Evolutionary conservation across 78 protist genomes (phyloP).

Genomic region (Carpediemonas membranifera): DNA sequence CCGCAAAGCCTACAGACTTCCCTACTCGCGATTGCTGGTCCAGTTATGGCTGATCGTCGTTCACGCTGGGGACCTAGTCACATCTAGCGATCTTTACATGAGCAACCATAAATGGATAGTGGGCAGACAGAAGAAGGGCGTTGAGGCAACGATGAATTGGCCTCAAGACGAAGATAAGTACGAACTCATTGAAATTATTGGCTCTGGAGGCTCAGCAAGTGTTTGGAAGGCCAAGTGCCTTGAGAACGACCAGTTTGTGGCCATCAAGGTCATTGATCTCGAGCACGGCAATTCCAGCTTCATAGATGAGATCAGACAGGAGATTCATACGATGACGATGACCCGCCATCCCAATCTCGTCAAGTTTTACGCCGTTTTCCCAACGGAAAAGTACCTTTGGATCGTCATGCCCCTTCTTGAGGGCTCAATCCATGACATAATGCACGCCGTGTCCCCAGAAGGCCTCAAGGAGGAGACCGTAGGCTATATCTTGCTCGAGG

Average conservation of each 20-base stretch:
- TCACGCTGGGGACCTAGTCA: too few relatives aligned
- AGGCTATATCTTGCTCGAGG: neutral
- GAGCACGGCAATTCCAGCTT: neutral
- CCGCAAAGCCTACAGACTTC: too few relatives aligned
- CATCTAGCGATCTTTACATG: too few relatives aligned
- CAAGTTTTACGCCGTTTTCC: neutral
- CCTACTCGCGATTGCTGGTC: too few relatives aligned
- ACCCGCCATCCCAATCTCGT: neutral
- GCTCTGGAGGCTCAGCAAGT: neutral
- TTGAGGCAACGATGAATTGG: too few relatives aligned
- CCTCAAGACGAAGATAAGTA: neutral
- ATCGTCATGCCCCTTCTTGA: neutral
- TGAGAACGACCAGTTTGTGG: neutral
- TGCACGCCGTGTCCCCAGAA: neutral
- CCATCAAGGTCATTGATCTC: conserved; percentile 1
- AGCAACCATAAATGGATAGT: too few relatives aligned
- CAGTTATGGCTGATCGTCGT: too few relatives aligned
- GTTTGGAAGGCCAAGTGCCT: neutral
- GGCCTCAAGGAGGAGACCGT: neutral
- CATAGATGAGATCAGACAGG: too few relatives aligned
- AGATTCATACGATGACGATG: neutral
- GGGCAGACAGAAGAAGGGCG: too few relatives aligned
- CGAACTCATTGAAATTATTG: neutral
- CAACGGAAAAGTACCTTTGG: neutral
- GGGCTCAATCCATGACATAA: neutral